These are phyloP conservation scores for Spathaspora hagerdaliae DNA, from an alignment of 805 yeast genomes.

Conservation along the genomic window DNA sequence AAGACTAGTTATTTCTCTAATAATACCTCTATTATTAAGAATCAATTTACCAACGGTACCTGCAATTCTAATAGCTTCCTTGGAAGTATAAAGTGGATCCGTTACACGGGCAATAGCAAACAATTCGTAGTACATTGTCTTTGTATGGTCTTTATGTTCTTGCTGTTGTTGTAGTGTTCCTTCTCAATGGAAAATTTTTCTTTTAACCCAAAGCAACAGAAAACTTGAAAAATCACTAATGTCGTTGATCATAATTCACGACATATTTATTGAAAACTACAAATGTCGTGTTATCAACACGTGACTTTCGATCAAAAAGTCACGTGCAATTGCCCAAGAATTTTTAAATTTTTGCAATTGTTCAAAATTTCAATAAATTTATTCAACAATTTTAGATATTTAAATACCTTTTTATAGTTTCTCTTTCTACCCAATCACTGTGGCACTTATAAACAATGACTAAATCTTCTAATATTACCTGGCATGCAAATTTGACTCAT, in stretches of 20 bases:
- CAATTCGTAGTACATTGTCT: constrained; percentile 78
- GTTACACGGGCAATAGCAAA: constrained; percentile 83
- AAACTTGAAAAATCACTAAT: neutral
- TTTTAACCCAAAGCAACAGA: too few species aligned
- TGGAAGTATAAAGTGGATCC: constrained; percentile 44
- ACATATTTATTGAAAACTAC: too few species aligned
- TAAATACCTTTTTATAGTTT: too few species aligned
- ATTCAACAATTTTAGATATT: neutral
- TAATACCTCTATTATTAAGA: constrained; percentile 89
- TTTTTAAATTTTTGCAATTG: neutral
- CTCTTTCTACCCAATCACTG: neutral
- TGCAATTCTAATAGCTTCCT: constrained; percentile 41
- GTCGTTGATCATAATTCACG: neutral
- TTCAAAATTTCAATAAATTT: neutral
- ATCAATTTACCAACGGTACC: constrained; percentile 77
- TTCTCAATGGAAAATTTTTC: neutral
- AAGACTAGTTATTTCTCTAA: constrained; percentile 73
- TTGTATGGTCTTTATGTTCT: neutral
- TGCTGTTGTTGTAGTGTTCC: neutral
- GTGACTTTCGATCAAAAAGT: neutral
- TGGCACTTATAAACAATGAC: constrained; percentile 42
- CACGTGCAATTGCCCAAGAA: constrained; percentile 3
- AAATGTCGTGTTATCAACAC: neutral
- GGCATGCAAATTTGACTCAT: constrained; percentile 89
- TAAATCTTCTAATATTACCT: constrained; percentile 83